Conservation (phyloP, 495 filamentous ascomycete genomes). For the Acidomyces sp. region DNA sequence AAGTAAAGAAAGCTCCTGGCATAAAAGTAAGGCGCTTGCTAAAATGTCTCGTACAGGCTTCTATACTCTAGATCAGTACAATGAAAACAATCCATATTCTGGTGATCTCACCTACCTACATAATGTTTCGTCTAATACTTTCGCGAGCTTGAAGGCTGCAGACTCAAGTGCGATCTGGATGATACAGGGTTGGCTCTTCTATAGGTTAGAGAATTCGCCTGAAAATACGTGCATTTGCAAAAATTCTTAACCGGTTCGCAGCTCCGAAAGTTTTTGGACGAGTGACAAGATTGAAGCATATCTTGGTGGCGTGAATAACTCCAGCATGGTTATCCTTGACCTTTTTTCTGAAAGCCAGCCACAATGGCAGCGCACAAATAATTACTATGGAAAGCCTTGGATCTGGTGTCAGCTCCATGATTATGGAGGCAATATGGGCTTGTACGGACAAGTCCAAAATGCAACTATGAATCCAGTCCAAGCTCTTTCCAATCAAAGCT, state of each 20-base stretch:
- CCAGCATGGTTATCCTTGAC: conserved; percentile 42
- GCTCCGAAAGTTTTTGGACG: conserved; percentile 37
- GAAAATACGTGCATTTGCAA: too few species aligned
- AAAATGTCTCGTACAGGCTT: too few species aligned
- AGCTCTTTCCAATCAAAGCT: conserved; percentile 29
- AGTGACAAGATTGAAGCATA: conserved; percentile 37
- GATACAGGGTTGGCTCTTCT: conserved; percentile 46
- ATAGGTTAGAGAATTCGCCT: too few species aligned
- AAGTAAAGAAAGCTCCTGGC: too few species aligned
- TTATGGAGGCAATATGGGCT: conserved; percentile 39
- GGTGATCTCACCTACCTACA: conserved; percentile 35
- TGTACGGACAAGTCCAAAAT: conserved; percentile 41
- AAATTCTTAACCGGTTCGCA: too few species aligned
- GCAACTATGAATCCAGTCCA: conserved; percentile 36
- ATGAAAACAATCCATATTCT: conserved; percentile 38
- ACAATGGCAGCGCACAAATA: conserved; percentile 40
- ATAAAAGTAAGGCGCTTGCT: too few species aligned
- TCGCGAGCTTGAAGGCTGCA: conserved; percentile 34
- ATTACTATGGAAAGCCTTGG: conserved; percentile 43
- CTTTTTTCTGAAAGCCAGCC: conserved; percentile 39
- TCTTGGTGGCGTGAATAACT: conserved; percentile 34
- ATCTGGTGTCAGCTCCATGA: conserved; percentile 30
- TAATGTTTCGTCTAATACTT: conserved; percentile 37
- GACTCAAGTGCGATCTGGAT: conserved; percentile 40
- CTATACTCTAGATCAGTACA: conserved; percentile 30